Evolutionary conservation across 805 yeast genomes (phyloP).

Genomic region (Hemisphaericaspora nanyangensis): DNA sequence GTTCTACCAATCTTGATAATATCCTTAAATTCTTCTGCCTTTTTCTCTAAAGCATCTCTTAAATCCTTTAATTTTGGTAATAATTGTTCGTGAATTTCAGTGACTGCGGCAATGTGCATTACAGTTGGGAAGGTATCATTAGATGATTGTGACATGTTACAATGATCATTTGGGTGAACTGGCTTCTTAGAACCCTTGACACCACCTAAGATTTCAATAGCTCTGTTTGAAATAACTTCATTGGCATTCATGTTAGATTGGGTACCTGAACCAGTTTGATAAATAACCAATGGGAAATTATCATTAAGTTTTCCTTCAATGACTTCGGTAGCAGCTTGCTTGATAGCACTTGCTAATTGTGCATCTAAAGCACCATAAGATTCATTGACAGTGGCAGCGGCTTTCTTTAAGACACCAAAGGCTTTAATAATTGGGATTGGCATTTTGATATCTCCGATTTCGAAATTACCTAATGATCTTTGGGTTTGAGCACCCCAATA

Average conservation of each 20-base stretch:
- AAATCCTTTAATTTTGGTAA: constrained; percentile 31
- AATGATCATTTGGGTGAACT: constrained; percentile 39
- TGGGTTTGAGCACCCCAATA: constrained; percentile 41
- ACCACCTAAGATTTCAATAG: constrained; percentile 38
- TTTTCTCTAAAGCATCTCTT: constrained; percentile 27
- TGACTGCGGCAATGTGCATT: constrained; percentile 41
- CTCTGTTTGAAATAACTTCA: constrained; percentile 37
- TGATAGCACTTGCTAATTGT: constrained; percentile 28
- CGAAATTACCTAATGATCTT: constrained; percentile 35
- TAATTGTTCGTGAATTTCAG: constrained; percentile 25
- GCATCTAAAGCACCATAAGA: constrained; percentile 30
- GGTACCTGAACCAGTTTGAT: constrained; percentile 40
- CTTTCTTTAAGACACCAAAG: constrained; percentile 35
- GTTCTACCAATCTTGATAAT: constrained; percentile 40
- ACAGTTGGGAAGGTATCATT: constrained; percentile 41
- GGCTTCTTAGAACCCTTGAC: constrained; percentile 34
- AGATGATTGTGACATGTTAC: constrained; percentile 37
- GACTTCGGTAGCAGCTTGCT: constrained; percentile 36
- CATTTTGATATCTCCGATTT: constrained; percentile 35
- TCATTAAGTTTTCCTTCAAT: constrained; percentile 34
- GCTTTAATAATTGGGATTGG: constrained; percentile 33
- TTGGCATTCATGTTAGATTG: constrained; percentile 40
- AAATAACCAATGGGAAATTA: constrained; percentile 39
- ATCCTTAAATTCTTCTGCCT: constrained; percentile 28
- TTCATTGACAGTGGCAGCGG: constrained; percentile 37